phyloP scores from a whole-genome alignment of 2,329 filamentous ascomycete species.

The Diplodia sapinea region DNA sequence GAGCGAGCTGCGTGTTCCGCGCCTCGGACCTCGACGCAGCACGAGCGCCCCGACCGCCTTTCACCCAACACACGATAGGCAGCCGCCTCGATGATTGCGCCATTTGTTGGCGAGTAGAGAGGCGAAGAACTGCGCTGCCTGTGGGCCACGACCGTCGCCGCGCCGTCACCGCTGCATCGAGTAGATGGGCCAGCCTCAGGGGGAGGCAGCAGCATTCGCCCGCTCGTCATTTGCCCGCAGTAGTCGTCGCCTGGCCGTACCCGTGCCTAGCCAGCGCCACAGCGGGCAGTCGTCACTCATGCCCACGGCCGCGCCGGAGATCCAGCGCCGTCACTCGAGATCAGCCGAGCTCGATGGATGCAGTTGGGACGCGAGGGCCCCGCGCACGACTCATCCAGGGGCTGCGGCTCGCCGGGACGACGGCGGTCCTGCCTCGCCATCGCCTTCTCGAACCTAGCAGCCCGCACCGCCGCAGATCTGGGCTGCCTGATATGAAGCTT shows the following conservation, averaged over 20 bases:
- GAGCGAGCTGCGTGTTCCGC: conserved; percentile 10
- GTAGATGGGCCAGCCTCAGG: conserved; percentile 20
- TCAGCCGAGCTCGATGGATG: not conserved
- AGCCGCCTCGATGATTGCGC: conserved; percentile 25
- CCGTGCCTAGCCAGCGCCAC: too few relatives aligned
- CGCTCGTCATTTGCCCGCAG: too few relatives aligned
- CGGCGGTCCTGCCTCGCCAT: conserved; percentile 22
- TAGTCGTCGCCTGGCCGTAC: too few relatives aligned
- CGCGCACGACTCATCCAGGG: conserved; percentile 21
- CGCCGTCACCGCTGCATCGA: conserved; percentile 20
- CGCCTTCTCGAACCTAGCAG: conserved; percentile 18
- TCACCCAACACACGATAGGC: conserved; percentile 13
- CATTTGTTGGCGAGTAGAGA: conserved; percentile 28
- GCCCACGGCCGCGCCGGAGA: too few relatives aligned
- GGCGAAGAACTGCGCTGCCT: conserved; percentile 23
- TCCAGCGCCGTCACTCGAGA: not conserved
- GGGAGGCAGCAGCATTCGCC: conserved; percentile 17
- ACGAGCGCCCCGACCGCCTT: too few relatives aligned
- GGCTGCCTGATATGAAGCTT: conserved; percentile 9
- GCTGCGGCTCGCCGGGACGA: conserved; percentile 23
- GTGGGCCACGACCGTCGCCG: conserved; percentile 6
- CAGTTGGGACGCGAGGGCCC: not conserved
- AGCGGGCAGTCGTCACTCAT: too few relatives aligned
- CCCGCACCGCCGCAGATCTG: conserved; percentile 16
- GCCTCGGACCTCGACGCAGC: too few relatives aligned